phyloP scores from a whole-genome alignment of 2,329 filamentous ascomycete genomes.

The Trichoderma pleuroti region DNA sequence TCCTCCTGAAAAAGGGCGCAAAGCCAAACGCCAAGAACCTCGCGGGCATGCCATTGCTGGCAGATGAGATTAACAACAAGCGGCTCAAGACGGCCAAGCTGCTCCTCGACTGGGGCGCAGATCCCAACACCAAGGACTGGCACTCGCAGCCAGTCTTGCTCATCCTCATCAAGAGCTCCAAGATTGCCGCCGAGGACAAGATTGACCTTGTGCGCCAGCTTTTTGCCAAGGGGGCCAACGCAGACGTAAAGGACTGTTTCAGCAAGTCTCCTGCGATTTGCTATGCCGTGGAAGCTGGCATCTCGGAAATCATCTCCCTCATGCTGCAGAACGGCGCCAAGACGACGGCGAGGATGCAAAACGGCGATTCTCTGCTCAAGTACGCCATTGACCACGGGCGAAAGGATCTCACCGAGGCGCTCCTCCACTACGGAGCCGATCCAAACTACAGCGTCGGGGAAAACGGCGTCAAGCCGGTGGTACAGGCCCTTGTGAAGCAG shows the following conservation, averaged over 20 bases:
- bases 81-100: constrained; percentile 32
- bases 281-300: constrained; percentile 27
- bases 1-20: constrained; percentile 36
- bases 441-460: constrained; percentile 30
- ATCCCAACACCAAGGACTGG: constrained; percentile 32
- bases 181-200: constrained; percentile 27
- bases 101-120: constrained; percentile 34
- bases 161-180: constrained; percentile 30
- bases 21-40: constrained; percentile 30
- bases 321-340: constrained; percentile 31
- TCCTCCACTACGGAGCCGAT: constrained; percentile 35
- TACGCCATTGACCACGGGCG: constrained; percentile 30
- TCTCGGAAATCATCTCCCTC: constrained; percentile 26
- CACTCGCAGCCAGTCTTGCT: constrained; percentile 31
- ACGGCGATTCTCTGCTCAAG: constrained; percentile 31
- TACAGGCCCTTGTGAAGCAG: constrained; percentile 31
- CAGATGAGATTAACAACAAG: constrained; percentile 32
- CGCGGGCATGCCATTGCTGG: constrained; percentile 33
- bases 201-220: constrained; percentile 29
- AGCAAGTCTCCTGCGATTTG: constrained; percentile 26
- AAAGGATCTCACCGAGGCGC: constrained; percentile 25
- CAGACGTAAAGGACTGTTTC: constrained; percentile 28
- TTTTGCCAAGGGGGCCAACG: constrained; percentile 34
- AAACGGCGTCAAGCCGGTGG: constrained; percentile 32
- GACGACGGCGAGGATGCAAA: constrained; percentile 28